Conservation (phyloP, 306 rosid species). For the Rubus parviflorus region DNA sequence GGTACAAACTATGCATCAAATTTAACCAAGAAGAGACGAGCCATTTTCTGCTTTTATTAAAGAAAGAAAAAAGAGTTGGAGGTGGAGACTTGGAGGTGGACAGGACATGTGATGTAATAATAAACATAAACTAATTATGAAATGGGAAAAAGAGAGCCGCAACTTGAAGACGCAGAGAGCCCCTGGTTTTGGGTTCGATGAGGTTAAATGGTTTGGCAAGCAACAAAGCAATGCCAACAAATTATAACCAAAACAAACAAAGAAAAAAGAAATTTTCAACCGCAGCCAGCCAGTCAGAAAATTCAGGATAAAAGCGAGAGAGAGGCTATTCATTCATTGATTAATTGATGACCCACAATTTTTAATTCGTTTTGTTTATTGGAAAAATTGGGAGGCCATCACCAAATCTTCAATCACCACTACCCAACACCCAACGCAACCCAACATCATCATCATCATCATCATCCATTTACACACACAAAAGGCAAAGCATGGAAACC, state of each 20-base stretch:
- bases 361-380: constrained; percentile 3
- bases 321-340: background rate
- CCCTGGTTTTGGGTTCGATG: constrained; percentile 14
- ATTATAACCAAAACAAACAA: background rate
- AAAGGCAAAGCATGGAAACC: constrained; percentile 35
- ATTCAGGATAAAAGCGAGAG: constrained; percentile 50
- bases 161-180: constrained; percentile 20
- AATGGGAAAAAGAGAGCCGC: constrained; percentile 26
- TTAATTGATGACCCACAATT: constrained; percentile 52
- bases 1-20: too few relatives aligned
- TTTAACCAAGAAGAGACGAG: background rate
- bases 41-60: background rate
- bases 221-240: constrained; percentile 13
- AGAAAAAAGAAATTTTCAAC: constrained; percentile 20
- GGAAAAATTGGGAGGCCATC: constrained; percentile 27
- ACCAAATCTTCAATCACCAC: constrained; percentile 35
- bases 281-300: constrained; percentile 37
- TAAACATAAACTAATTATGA: background rate
- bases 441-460: background rate
- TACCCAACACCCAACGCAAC: constrained; percentile 17
- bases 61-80: too few relatives aligned
- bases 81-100: background rate
- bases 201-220: constrained; percentile 11
- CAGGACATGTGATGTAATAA: background rate
- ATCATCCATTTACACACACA: background rate